phyloP scores from a whole-genome alignment of 768 basidiomycete species.

The Rhodotorula taiwanensis region DNA sequence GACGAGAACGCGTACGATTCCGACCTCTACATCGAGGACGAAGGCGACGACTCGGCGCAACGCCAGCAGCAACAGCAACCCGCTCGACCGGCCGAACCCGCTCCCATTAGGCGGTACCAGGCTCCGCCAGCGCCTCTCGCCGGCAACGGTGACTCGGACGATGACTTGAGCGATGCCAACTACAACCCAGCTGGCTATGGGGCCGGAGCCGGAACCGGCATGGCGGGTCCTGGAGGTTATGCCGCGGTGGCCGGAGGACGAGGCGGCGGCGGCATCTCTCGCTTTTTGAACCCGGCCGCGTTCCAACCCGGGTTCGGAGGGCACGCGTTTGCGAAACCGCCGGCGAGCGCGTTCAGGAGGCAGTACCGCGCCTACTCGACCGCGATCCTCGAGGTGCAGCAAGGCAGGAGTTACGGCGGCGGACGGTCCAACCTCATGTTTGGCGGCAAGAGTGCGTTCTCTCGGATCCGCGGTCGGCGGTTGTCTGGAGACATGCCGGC shows the following conservation, averaged over 20 bases:
- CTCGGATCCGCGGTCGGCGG: too few species aligned
- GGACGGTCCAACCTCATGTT: conserved; percentile 86
- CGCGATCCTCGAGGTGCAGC: conserved; percentile 39
- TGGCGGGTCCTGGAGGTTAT: too few species aligned
- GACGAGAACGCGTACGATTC: conserved; percentile 31
- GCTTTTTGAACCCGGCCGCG: conserved; percentile 31
- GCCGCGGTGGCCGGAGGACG: conserved; percentile 1
- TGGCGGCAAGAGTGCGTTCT: conserved; percentile 84
- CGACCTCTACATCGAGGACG: conserved; percentile 32
- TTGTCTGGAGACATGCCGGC: not conserved
- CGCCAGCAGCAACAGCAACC: conserved; percentile 5
- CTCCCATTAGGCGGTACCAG: conserved; percentile 22
- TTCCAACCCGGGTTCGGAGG: conserved; percentile 38
- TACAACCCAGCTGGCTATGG: not conserved
- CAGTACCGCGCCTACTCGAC: conserved; percentile 62
- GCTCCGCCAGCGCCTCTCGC: conserved; percentile 16
- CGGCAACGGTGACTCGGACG: conserved; percentile 17
- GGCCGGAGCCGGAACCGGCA: not conserved
- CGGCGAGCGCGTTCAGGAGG: conserved; percentile 75
- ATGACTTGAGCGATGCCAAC: conserved; percentile 3
- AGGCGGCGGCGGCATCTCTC: not conserved
- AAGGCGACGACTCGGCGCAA: not conserved
- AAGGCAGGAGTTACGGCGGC: conserved; percentile 37
- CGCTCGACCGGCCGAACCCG: conserved; percentile 6
- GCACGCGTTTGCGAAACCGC: conserved; percentile 40